Conservation (phyloP, 148 eudicot species). For the Chenopodium formosanum region DNA sequence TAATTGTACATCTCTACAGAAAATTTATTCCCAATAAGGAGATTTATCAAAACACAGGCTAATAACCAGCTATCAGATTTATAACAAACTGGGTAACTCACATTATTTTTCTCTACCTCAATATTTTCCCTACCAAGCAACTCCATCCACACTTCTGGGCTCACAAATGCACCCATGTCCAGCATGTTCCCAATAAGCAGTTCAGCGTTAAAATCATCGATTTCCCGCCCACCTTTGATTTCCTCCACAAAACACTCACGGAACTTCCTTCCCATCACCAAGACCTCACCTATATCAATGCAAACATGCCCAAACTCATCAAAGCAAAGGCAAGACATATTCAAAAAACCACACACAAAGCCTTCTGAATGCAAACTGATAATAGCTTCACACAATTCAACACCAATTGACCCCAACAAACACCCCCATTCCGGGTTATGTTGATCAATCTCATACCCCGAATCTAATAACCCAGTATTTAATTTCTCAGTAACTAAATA, state of each 20-base stretch:
- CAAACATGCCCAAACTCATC: slow-evolving; percentile 56
- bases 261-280: slow-evolving; percentile 46
- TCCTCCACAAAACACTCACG: slow-evolving; percentile 27
- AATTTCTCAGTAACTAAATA: slow-evolving; percentile 56
- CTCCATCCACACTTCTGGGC: slow-evolving; percentile 64
- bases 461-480: slow-evolving; percentile 19
- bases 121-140: slow-evolving; percentile 36
- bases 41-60: slow-evolving; percentile 56
- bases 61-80: slow-evolving; percentile 77
- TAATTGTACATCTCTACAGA: slow-evolving; percentile 34
- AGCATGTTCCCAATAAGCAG: slow-evolving; percentile 23
- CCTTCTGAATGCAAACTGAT: slow-evolving; percentile 47
- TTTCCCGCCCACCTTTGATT: slow-evolving; percentile 11
- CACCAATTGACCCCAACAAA: slow-evolving; percentile 38
- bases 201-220: slow-evolving; percentile 20
- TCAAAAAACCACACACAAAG: slow-evolving; percentile 53
- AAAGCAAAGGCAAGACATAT: slow-evolving; percentile 47
- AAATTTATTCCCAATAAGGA: slow-evolving; percentile 61
- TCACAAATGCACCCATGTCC: slow-evolving; percentile 41
- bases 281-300: slow-evolving; percentile 48
- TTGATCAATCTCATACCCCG: slow-evolving; percentile 21
- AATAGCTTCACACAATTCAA: slow-evolving; percentile 64
- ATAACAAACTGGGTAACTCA: slow-evolving; percentile 29
- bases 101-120: slow-evolving; percentile 28
- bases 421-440: slow-evolving; percentile 20